A percentile compares a stretch with the other conserved stretches of the same genome.
phyloP scores from a whole-genome alignment of 2,329 filamentous ascomycete species.

The Ceratocystis colombiana region DNA sequence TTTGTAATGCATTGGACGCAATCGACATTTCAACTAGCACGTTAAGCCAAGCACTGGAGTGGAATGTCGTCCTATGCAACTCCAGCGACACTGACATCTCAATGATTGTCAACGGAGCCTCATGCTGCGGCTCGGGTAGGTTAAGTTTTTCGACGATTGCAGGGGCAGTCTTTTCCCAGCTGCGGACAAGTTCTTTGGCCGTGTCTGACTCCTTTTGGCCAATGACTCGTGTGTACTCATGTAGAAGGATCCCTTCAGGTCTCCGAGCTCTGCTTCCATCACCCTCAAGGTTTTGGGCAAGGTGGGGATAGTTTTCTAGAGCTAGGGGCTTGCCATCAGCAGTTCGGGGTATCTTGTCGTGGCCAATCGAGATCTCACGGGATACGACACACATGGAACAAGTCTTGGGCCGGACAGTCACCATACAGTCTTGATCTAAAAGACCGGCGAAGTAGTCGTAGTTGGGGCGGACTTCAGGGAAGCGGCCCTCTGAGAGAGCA shows the following conservation, averaged over 20 bases:
- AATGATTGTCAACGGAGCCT: constrained; percentile 47
- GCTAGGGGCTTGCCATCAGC: constrained; percentile 38
- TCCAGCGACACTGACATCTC: constrained; percentile 54
- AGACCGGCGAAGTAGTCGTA: constrained; percentile 53
- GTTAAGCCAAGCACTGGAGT: constrained; percentile 49
- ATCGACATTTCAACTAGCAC: constrained; percentile 51
- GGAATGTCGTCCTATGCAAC: constrained; percentile 48
- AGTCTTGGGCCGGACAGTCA: constrained; percentile 47
- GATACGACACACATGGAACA: constrained; percentile 52
- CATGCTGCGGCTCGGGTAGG: constrained; percentile 37
- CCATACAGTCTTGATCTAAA: constrained; percentile 43
- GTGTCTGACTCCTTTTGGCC: constrained; percentile 48
- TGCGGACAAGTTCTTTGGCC: constrained; percentile 42
- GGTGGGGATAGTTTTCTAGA: constrained; percentile 44
- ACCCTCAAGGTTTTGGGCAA: constrained; percentile 46
- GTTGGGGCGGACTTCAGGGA: constrained; percentile 50
- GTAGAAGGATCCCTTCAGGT: constrained; percentile 44
- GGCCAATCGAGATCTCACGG: constrained; percentile 42
- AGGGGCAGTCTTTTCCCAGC: constrained; percentile 51
- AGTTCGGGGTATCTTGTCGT: constrained; percentile 39
- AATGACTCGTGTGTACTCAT: constrained; percentile 48
- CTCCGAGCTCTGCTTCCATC: constrained; percentile 42
- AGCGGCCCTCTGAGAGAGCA: constrained; percentile 47
- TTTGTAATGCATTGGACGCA: constrained; percentile 43
- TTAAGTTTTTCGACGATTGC: constrained; percentile 46